A percentile compares a stretch with the other conserved stretches of the same genome.
Evolutionary conservation across 352 stramenopile genomes (phyloP).

Genomic region (Pythium rishiriense): DNA sequence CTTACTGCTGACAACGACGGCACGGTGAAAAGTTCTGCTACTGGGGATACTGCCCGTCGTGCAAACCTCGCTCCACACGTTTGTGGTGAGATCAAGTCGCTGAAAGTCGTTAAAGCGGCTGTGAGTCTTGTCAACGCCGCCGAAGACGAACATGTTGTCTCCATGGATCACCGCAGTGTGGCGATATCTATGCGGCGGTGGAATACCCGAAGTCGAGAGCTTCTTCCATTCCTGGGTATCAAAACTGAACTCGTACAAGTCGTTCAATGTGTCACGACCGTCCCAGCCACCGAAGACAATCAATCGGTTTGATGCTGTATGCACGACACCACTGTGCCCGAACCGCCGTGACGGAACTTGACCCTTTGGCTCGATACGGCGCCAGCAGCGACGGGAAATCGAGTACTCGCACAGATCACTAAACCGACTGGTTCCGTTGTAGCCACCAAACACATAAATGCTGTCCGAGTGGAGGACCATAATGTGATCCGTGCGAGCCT

Average conservation of each 20-base stretch:
- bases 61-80: constrained; percentile 85
- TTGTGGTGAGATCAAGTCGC: constrained; percentile 70
- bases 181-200: constrained; percentile 78
- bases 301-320: constrained; percentile 61
- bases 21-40: constrained; percentile 86
- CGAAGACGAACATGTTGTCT: constrained; percentile 89
- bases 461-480: constrained; percentile 79
- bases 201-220: constrained; percentile 51
- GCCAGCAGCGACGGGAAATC: constrained; percentile 57
- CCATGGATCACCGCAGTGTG: constrained; percentile 84
- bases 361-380: constrained; percentile 44
- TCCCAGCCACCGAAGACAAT: constrained; percentile 89
- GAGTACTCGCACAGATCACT: constrained; percentile 84
- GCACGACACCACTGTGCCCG: constrained; percentile 81
- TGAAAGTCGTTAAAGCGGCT: constrained; percentile 87
- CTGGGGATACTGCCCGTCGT: constrained; percentile 80
- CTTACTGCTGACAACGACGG: constrained; percentile 72
- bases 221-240: constrained; percentile 67
- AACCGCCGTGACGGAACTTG: constrained; percentile 68
- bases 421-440: constrained; percentile 80
- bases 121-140: constrained; percentile 89
- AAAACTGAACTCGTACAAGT: constrained; percentile 81
- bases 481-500: constrained; percentile 85
- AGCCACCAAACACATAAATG: constrained; percentile 90
- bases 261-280: constrained; percentile 83